Evolutionary conservation across 208 protist genomes (phyloP).

Genomic region (Endotrypanum monterogeii): DNA sequence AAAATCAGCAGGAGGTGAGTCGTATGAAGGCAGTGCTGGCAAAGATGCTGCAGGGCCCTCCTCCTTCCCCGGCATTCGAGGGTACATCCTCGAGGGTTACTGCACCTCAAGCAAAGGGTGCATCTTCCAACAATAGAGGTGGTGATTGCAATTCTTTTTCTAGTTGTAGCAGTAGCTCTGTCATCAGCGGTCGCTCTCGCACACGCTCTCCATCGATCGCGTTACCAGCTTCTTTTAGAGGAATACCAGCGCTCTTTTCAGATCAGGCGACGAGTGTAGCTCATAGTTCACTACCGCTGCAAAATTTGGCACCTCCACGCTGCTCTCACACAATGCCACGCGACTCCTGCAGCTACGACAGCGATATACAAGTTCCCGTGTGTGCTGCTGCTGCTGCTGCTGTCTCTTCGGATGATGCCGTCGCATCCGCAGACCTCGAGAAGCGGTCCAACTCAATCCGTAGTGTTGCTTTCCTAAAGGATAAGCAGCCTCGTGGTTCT

Average conservation of each 20-base stretch:
- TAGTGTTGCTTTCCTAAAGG: background rate
- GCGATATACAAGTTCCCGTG: background rate
- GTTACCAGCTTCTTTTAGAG: background rate
- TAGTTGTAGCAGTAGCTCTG: background rate
- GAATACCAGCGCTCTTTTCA: background rate
- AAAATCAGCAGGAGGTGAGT: constrained; percentile 6
- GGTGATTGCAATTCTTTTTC: background rate
- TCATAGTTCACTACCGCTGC: background rate
- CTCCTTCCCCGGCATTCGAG: background rate
- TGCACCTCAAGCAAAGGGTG: background rate
- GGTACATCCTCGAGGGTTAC: background rate
- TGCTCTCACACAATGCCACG: constrained; percentile 31
- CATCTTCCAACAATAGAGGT: background rate
- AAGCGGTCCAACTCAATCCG: background rate
- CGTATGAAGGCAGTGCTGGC: constrained; percentile 6
- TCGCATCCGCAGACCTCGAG: background rate
- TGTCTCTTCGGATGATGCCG: background rate
- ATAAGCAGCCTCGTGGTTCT: background rate
- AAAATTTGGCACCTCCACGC: constrained; percentile 9
- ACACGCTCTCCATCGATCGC: constrained; percentile 26
- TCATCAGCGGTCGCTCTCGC: background rate
- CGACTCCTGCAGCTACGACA: constrained; percentile 30
- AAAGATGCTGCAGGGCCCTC: background rate
- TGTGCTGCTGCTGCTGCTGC: background rate
- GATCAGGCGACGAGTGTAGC: background rate